Evolutionary conservation across 1,139 yeast species (phyloP), one percentile per base, ranked within the genome.

Genomic region (Geotrichum siamense): DNA sequence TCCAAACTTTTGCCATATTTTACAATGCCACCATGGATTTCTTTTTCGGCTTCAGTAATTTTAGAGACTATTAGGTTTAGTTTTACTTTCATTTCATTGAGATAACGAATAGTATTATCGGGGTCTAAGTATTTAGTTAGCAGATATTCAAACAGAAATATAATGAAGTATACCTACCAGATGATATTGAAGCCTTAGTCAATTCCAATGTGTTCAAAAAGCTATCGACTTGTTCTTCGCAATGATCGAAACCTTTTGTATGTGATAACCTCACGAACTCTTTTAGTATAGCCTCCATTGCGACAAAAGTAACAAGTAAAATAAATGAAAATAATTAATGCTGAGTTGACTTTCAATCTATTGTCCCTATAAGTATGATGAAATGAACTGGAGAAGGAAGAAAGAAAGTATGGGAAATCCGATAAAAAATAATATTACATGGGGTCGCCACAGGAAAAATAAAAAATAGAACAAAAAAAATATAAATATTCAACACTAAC

Each of bases 1-100:
- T 63, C 66, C 9, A 65, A 44, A 12, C 65, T 57, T 43, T 59
- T 62, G 23, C 67, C 63, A 45, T 57, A 59, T 42, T 61, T 61
- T 27, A 58, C 51, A 8, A 64, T 52, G 13, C 60, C 50, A 13
- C 55, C 48, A 45, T 64, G 58, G 2, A 61, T 54, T 28, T 57
- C 59, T 45, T 63, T 61, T 45, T 65, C 65, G 15, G 53, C 50
- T 3, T 49, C 53, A 5, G 53, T 51, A 28, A 52, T 50, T 34
- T 43, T 46, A 23, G 41, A 32, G 2, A 53, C 33, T 16, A 41
- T 30, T 13, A 38, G 16, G 19, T 41, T 39, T 8, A 48, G 31
- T 29, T 44, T 36, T 16, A 32, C 26, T 19, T 41, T 36, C 36
- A 48, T n/a, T n/a, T 41, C 36, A 20, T 29, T 29, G 8, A 48